Conservation (phyloP, 805 yeast genomes). For the Lachancea sp. region DNA sequence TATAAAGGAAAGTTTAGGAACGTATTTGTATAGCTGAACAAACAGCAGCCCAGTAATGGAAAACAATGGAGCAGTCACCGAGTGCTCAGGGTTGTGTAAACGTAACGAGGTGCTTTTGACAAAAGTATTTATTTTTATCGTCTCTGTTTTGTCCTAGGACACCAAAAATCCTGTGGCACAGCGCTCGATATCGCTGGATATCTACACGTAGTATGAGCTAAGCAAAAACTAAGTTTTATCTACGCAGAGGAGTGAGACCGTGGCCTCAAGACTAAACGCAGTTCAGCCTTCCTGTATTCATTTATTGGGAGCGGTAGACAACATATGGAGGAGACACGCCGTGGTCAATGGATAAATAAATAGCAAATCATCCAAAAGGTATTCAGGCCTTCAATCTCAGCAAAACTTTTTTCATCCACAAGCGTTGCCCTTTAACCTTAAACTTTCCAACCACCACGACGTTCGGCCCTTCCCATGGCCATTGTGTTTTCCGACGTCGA, state of each 20-base stretch:
- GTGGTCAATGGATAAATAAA: constrained; percentile 27
- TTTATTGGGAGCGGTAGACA: constrained; percentile 9
- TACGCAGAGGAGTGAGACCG: constrained; percentile 16
- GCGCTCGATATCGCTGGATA: constrained; percentile 11
- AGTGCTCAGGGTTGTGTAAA: no score
- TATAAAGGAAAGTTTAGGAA: no score
- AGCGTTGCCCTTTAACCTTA: constrained; percentile 22
- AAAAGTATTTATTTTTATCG: no score
- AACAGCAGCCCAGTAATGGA: no score
- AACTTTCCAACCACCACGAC: constrained; percentile 24
- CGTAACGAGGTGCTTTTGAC: no score
- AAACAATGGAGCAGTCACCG: no score
- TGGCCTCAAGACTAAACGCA: constrained; percentile 7
- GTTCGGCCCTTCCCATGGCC: constrained; percentile 12
- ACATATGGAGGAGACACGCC: constrained; percentile 21
- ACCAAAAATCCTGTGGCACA: constrained; percentile 12
- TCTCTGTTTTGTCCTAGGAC: constrained; percentile 2
- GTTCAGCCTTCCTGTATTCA: constrained; percentile 5
- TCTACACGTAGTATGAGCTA: constrained; percentile 12
- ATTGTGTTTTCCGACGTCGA: constrained; percentile 17
- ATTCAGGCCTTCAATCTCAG: constrained; percentile 18
- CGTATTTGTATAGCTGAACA: no score
- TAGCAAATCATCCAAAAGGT: constrained; percentile 17
- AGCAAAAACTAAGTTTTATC: constrained; percentile 17
- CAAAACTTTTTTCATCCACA: constrained; percentile 14